Evolutionary conservation across 2,329 filamentous ascomycete genomes (phyloP), one percentile per base, ranked within the genome.

Genomic region (Verticillium tricorpus): DNA sequence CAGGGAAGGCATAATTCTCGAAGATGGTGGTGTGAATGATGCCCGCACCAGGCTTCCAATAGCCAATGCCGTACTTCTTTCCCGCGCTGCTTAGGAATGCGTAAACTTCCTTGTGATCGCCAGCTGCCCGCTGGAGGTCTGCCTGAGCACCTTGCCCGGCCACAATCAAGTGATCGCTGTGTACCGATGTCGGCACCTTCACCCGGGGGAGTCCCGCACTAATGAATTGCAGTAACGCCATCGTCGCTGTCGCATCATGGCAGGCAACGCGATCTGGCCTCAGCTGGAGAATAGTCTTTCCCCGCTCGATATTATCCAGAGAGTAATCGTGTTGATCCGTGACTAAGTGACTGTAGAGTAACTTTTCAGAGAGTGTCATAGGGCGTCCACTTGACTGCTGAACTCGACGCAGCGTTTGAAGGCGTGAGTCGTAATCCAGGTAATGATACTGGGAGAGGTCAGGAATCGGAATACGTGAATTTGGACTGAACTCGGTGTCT

Each of bases 11-110:
- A 58, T 78, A 77, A 58, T 77, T 76, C 63, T 78, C 76, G 45
- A 78, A 75, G 19, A 77, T 72, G 0, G 73, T 76, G 0, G 70
- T 73, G 64, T 77, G 76, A 22, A 78, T 75, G 15, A 76, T 75
- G 3, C 73, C 73, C 0, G 73, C 73, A 2, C 71, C 72, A 15
- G 72, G 69, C 31, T 74, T 75, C 74, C 74, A 77, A 54, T 72
- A 76, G 1, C 72, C 73, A 57, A 82, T 81, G 1, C 77, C 77
- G 31, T 82, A 81, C 63, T 80, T 81, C 63, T 76, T 76, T 9
- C 75, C 74, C 0, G 74, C 73, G 40, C 72, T 76, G 57, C 70
- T 71, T 5, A 77, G 63, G 40, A 78, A 78, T 0, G 71, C 70
- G 59, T 77, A 78, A 0, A 78, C 75, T 40, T 78, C 76, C 15